Conservation (phyloP, 2,329 filamentous ascomycete genomes). For the Stylonectria norvegica region DNA sequence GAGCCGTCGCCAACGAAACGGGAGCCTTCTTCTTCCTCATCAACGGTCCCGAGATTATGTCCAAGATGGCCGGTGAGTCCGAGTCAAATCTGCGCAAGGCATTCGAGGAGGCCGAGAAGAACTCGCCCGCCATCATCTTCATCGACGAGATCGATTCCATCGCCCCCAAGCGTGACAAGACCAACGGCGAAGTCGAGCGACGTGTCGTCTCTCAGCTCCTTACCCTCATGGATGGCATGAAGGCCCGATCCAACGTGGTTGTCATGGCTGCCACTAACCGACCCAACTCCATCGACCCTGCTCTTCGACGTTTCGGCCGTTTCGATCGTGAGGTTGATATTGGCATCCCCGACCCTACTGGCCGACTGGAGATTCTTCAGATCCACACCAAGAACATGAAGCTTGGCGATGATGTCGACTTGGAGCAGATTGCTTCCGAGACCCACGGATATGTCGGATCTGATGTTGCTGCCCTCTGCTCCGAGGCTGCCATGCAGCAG, state of each 20-base stretch:
- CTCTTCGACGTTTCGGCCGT: constrained; percentile 94
- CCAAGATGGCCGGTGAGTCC: constrained; percentile 99
- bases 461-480: constrained; percentile 96
- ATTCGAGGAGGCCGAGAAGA: constrained; percentile 99
- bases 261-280: constrained; percentile 99
- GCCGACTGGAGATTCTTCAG: constrained; percentile 96
- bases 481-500: constrained; percentile 99
- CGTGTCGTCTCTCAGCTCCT: constrained; percentile 94
- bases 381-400: constrained; percentile 99
- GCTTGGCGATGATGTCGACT: constrained; percentile 90
- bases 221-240: constrained; percentile 99
- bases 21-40: constrained; percentile 99
- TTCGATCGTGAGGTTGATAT: constrained; percentile 99
- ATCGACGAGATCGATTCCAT: constrained; percentile 99
- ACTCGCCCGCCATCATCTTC: constrained; percentile 98
- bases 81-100: constrained; percentile 97
- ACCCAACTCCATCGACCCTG: constrained; percentile 97
- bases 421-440: constrained; percentile 94
- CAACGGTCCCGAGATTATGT: constrained; percentile 99
- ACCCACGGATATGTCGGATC: constrained; percentile 99
- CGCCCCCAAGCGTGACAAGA: constrained; percentile 99
- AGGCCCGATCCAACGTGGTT: constrained; percentile 95
- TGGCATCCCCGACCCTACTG: constrained; percentile 94
- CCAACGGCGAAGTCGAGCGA: constrained; percentile 96
- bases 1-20: constrained; percentile 97